phyloP scores from a whole-genome alignment of 1,284 basidiomycete genomes.

The Austroboletus niveus region DNA sequence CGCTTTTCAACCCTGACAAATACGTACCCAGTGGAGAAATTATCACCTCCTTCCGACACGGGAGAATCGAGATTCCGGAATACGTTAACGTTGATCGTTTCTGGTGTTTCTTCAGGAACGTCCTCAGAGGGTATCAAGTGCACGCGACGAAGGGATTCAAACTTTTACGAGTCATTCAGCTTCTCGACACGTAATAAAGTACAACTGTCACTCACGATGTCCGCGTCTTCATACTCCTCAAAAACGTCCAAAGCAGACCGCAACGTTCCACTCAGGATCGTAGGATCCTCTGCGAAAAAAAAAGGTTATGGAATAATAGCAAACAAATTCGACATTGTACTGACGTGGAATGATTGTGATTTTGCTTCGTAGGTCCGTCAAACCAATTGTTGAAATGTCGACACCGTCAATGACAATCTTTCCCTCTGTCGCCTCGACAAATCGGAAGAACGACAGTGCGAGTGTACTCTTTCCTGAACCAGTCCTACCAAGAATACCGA shows the following conservation, averaged over 20 bases:
- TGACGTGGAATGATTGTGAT: conserved; percentile 92
- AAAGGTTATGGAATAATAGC: not conserved
- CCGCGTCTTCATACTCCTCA: conserved; percentile 81
- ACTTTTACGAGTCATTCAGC: conserved; percentile 43
- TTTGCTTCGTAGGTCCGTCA: conserved; percentile 81
- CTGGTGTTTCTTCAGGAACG: conserved; percentile 39
- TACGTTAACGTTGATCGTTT: conserved; percentile 73
- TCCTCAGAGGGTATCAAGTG: conserved; percentile 75
- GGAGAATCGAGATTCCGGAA: conserved; percentile 84
- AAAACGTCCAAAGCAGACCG: conserved; percentile 90
- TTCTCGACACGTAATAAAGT: not conserved
- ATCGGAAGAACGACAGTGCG: conserved; percentile 93
- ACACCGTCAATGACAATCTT: conserved; percentile 85
- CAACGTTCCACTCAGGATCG: conserved; percentile 85
- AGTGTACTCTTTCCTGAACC: conserved; percentile 90
- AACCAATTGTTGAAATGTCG: conserved; percentile 83
- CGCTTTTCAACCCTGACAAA: not conserved
- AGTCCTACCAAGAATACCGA: conserved; percentile 89
- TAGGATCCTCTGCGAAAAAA: conserved; percentile 71
- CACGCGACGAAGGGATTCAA: conserved; percentile 84
- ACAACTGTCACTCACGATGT: conserved; percentile 60
- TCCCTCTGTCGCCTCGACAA: conserved; percentile 86
- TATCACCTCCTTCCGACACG: conserved; percentile 90
- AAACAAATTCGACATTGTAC: conserved; percentile 23
- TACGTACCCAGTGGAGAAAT: conserved; percentile 83